phyloP scores from a whole-genome alignment of 345 rosid genomes.

The Rhizophora apiculata region DNA sequence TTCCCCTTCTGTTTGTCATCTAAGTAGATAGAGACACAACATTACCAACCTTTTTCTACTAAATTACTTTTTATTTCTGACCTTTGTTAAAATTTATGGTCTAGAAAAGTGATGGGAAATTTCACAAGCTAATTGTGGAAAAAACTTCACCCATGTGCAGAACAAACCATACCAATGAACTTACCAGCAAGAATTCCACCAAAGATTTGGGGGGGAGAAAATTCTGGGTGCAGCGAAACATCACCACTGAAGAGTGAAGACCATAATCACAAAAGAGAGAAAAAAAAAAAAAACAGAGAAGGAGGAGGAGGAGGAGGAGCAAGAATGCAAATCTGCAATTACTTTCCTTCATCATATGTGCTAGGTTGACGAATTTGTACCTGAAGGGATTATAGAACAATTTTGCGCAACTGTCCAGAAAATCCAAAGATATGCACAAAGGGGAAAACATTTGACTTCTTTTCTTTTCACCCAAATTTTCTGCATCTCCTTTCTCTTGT shows the following conservation, averaged over 20 bases:
- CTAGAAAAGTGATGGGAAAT: background rate
- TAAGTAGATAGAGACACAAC: background rate
- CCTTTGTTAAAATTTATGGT: background rate
- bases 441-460: constrained; percentile 58
- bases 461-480: constrained; percentile 33
- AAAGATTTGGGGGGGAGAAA: constrained; percentile 47
- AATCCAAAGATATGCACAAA: constrained; percentile 54
- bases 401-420: constrained; percentile 60
- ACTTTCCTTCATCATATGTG: constrained; percentile 5
- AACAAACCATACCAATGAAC: constrained; percentile 11
- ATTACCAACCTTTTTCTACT: constrained; percentile 2
- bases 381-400: constrained; percentile 96
- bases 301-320: background rate
- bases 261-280: background rate
- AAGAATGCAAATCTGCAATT: background rate
- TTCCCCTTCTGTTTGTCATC: too few species aligned
- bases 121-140: background rate
- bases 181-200: constrained; percentile 99
- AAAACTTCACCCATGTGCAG: background rate
- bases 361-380: constrained; percentile 32
- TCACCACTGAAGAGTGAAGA: constrained; percentile 61
- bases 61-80: background rate
- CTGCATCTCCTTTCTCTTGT: constrained; percentile 65
- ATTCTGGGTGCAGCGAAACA: constrained; percentile 55
- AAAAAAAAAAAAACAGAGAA: constrained; percentile 4